These are phyloP conservation scores for Creolimax fragrantissima DNA, from an alignment of 78 protist genomes.

Conservation along the genomic window DNA sequence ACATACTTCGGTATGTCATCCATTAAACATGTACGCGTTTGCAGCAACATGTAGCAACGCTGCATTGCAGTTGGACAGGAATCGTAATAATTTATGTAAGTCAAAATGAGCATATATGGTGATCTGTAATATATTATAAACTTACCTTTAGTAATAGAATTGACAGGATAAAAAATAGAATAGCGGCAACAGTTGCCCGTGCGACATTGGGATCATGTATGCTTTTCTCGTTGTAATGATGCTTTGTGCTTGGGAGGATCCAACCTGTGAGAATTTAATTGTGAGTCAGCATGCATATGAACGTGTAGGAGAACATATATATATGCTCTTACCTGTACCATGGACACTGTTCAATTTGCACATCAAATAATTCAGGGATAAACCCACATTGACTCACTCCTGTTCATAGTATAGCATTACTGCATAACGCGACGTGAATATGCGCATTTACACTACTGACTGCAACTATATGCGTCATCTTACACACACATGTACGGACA, in stretches of 20 bases:
- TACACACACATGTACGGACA: background rate
- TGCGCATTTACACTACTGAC: background rate
- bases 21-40: no score
- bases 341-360: background rate
- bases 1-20: no score
- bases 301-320: background rate
- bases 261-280: background rate
- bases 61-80: no score
- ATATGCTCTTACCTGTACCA: background rate
- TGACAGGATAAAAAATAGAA: background rate
- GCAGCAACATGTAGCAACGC: no score
- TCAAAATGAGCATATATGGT: no score
- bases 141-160: background rate
- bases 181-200: background rate
- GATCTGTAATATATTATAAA: background rate
- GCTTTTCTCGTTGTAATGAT: background rate
- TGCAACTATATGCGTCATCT: background rate
- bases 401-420: background rate
- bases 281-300: background rate
- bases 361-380: background rate
- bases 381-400: background rate
- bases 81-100: no score
- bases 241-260: background rate
- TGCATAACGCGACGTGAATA: background rate
- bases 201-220: background rate